A percentile compares a stretch with the other conserved stretches of the same genome.
Conservation (phyloP, 257 asterid genomes). For the Lithospermum erythrorhizon region DNA sequence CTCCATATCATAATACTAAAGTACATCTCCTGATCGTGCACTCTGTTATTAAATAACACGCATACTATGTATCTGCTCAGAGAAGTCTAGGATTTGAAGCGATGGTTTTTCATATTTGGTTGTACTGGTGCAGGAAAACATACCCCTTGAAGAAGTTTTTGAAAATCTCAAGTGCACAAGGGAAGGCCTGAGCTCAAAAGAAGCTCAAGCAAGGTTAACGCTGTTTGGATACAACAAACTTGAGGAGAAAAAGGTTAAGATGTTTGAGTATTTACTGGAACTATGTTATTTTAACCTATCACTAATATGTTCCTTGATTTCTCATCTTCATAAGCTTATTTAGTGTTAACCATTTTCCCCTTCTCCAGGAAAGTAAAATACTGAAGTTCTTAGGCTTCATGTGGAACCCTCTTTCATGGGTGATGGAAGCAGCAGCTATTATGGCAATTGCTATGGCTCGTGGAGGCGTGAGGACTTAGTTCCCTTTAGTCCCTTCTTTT, state of each 20-base stretch:
- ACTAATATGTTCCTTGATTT: neutral
- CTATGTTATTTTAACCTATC: neutral
- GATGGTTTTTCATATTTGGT: neutral
- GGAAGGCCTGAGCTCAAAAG: constrained; percentile 27
- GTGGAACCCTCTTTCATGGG: constrained; percentile 63
- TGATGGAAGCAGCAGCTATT: constrained; percentile 59
- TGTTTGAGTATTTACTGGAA: neutral
- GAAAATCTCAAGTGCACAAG: constrained; percentile 29
- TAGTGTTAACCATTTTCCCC: neutral
- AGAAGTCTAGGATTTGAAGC: too few relatives aligned
- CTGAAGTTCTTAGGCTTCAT: constrained; percentile 51
- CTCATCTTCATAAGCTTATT: neutral
- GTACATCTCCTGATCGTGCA: neutral
- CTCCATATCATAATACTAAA: neutral
- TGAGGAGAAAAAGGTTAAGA: constrained; percentile 37
- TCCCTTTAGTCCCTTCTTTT: neutral
- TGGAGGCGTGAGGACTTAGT: constrained; percentile 37
- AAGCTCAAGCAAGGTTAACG: constrained; percentile 25
- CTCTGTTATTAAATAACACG: neutral
- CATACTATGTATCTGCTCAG: neutral
- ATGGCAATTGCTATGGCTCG: constrained; percentile 61
- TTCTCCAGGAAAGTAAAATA: constrained; percentile 35
- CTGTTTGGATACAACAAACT: constrained; percentile 45
- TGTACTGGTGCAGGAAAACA: constrained; percentile 30
- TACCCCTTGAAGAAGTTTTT: constrained; percentile 46